Percentiles rank a stretch among this genome's conserved stretches.
Evolutionary conservation across 352 stramenopile genomes (phyloP).

Genomic region (Phytophthora pini): DNA sequence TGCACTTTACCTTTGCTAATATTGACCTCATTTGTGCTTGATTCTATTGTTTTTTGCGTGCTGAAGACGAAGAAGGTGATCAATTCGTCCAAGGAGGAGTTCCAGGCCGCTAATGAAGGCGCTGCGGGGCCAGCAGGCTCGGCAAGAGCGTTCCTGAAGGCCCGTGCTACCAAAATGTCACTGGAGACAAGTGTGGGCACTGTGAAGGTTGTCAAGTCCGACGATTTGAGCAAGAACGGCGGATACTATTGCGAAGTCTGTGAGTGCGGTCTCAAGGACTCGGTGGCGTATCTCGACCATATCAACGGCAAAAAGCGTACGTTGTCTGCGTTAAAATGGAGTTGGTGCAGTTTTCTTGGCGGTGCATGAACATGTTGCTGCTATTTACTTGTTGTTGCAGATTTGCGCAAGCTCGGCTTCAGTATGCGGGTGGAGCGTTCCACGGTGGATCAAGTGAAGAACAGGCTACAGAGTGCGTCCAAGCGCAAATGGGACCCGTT

Average conservation of each 20-base stretch:
- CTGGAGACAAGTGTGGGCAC: slow-evolving; percentile 88
- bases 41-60: too few relatives aligned
- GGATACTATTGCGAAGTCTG: slow-evolving; percentile 95
- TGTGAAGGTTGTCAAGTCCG: slow-evolving; percentile 86
- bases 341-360: neutral
- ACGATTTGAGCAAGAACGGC: slow-evolving; percentile 77
- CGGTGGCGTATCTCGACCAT: slow-evolving; percentile 93
- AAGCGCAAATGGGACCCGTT: slow-evolving; percentile 88
- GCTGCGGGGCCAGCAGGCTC: slow-evolving; percentile 70
- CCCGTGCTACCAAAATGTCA: slow-evolving; percentile 75
- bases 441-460: slow-evolving; percentile 89
- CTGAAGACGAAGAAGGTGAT: slow-evolving; percentile 70
- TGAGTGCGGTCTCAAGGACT: slow-evolving; percentile 93
- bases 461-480: slow-evolving; percentile 74
- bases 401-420: slow-evolving; percentile 90
- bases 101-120: slow-evolving; percentile 70
- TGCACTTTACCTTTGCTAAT: neutral
- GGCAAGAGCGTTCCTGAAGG: slow-evolving; percentile 80
- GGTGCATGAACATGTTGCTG: neutral
- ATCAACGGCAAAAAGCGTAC: slow-evolving; percentile 96
- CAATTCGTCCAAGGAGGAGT: slow-evolving; percentile 78
- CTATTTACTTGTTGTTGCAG: slow-evolving; percentile 39
- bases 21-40: neutral
- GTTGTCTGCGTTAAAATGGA: slow-evolving; percentile 16
- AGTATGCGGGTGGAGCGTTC: slow-evolving; percentile 93